phyloP scores from a whole-genome alignment of 352 stramenopile genomes.

The Phytophthora idaei region DNA sequence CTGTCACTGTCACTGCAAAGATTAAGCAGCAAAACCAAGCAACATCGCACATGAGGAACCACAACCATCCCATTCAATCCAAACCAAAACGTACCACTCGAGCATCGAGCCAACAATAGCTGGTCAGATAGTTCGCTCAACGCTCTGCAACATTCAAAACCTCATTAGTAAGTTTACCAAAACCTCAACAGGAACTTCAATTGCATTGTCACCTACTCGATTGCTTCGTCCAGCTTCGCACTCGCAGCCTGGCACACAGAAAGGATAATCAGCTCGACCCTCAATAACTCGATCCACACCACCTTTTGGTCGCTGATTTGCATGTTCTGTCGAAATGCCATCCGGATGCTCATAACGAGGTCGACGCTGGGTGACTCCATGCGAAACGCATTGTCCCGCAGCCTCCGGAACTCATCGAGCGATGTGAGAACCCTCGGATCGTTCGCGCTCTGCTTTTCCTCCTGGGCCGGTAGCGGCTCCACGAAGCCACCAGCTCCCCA shows the following conservation, averaged over 20 bases:
- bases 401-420: conserved; percentile 50
- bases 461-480: conserved; percentile 19
- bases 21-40: not conserved
- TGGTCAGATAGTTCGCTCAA: conserved; percentile 73
- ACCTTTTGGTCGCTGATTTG: conserved; percentile 48
- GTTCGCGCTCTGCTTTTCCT: conserved; percentile 12
- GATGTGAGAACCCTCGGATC: conserved; percentile 36
- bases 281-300: not conserved
- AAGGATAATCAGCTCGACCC: not conserved
- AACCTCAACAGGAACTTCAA: not conserved
- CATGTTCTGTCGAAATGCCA: conserved; percentile 52
- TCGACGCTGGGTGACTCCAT: conserved; percentile 35
- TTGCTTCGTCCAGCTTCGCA: conserved; percentile 70
- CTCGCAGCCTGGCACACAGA: conserved; percentile 35
- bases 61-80: not conserved
- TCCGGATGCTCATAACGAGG: conserved; percentile 44
- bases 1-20: conserved; percentile 63
- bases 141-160: conserved; percentile 35
- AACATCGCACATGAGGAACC: not conserved
- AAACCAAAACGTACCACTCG: conserved; percentile 51
- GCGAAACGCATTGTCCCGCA: conserved; percentile 47
- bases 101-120: conserved; percentile 68
- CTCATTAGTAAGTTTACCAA: conserved; percentile 1
- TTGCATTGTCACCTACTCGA: conserved; percentile 41
- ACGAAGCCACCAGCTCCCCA: conserved; percentile 68